Percentiles rank a stretch among this genome's conserved stretches.
These are phyloP conservation scores for Ceratocystis lukuohia DNA, from an alignment of 2,329 filamentous ascomycete species.

Conservation along the genomic window DNA sequence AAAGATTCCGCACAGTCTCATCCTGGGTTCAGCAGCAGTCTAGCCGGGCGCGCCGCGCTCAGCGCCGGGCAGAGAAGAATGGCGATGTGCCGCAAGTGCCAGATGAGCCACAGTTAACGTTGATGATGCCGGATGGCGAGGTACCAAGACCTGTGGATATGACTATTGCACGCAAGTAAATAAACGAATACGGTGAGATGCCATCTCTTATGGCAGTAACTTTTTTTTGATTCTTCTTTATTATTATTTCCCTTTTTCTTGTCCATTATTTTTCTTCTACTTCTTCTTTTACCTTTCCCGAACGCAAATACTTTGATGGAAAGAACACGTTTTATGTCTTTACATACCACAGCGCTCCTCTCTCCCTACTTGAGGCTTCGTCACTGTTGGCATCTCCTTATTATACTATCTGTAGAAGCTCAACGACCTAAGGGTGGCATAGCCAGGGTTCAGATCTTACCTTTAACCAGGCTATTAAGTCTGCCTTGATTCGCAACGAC, in stretches of 20 bases:
- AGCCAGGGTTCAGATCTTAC: background rate
- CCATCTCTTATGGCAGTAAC: background rate
- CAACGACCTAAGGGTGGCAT: background rate
- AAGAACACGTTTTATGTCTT: background rate
- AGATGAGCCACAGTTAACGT: conserved; percentile 34
- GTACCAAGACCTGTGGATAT: conserved; percentile 32
- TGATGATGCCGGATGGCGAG: conserved; percentile 41
- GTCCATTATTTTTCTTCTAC: background rate
- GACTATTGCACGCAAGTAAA: conserved; percentile 9
- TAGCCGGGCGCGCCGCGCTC: conserved; percentile 37
- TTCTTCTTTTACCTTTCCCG: background rate
- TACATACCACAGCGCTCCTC: background rate
- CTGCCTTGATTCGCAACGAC: background rate
- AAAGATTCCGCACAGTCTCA: conserved; percentile 43
- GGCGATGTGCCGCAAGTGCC: conserved; percentile 29
- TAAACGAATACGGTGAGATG: background rate
- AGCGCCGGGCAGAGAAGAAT: conserved; percentile 28
- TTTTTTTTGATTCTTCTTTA: background rate
- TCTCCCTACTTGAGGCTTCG: background rate
- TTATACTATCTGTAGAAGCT: background rate
- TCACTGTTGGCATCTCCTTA: background rate
- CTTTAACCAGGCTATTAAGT: background rate
- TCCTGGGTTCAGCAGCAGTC: conserved; percentile 56
- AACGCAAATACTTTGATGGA: background rate
- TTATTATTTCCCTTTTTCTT: conserved; percentile 5